A percentile compares a stretch with the other conserved stretches of the same genome.
These are phyloP conservation scores for Vitis hybrid DNA, from an alignment of 177 flowering plant genomes.

Conservation along the genomic window DNA sequence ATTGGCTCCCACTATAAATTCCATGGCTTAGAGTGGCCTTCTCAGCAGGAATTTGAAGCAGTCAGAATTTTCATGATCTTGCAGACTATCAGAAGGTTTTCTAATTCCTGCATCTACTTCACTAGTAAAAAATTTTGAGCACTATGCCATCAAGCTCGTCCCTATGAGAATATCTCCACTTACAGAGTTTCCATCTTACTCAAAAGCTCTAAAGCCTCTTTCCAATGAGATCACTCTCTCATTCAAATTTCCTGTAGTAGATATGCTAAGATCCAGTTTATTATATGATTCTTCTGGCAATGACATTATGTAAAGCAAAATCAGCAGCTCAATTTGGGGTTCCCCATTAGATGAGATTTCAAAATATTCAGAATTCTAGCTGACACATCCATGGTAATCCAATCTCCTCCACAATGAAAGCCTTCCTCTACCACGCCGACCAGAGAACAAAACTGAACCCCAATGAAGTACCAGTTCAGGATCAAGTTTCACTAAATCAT, in stretches of 20 bases:
- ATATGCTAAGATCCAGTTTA: conserved; percentile 41
- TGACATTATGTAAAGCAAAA: conserved; percentile 58
- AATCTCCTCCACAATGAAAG: conserved; percentile 78
- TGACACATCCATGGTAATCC: conserved; percentile 56
- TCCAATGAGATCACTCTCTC: conserved; percentile 13
- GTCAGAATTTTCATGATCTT: no score
- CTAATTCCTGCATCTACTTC: not conserved
- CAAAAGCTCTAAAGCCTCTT: conserved; percentile 8
- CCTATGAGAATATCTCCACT: not conserved
- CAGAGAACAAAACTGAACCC: conserved; percentile 53
- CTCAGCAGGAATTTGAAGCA: no score
- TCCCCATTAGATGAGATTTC: conserved; percentile 77
- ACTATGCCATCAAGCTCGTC: not conserved
- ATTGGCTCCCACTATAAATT: no score
- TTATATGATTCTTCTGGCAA: conserved; percentile 55
- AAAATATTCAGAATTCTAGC: conserved; percentile 77
- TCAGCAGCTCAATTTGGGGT: conserved; percentile 73
- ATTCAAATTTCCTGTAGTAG: conserved; percentile 22
- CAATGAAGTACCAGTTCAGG: conserved; percentile 58
- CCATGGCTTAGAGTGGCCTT: no score
- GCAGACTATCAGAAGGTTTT: no score
- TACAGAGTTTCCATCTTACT: no score
- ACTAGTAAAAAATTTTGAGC: conserved; percentile 11
- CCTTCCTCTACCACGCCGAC: conserved; percentile 62
- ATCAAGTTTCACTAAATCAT: conserved; percentile 80